Evolutionary conservation across 768 basidiomycete genomes (phyloP).

Genomic region (Lactarius psammicola): DNA sequence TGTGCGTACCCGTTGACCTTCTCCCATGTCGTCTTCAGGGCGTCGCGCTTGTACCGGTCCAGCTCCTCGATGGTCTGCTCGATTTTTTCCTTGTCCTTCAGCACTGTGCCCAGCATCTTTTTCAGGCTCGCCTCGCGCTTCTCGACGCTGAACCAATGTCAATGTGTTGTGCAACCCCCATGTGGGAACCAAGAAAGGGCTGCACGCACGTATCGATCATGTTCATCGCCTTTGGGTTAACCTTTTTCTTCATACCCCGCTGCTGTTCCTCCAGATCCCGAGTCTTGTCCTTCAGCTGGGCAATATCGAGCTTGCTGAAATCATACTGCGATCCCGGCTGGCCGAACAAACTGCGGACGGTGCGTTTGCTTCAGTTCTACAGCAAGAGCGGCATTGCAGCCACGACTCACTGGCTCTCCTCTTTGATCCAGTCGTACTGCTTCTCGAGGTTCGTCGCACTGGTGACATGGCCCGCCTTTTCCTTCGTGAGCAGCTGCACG

Average conservation of each 20-base stretch:
- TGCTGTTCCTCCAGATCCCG: slow-evolving; percentile 74
- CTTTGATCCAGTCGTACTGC: slow-evolving; percentile 81
- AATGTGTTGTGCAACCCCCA: slow-evolving; percentile 15
- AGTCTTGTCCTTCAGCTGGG: slow-evolving; percentile 57
- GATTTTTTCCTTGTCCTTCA: slow-evolving; percentile 93
- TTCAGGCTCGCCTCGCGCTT: slow-evolving; percentile 85
- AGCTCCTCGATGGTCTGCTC: slow-evolving; percentile 91
- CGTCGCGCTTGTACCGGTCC: slow-evolving; percentile 91
- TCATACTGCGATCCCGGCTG: slow-evolving; percentile 79
- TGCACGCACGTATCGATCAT: slow-evolving; percentile 86
- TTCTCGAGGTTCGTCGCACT: slow-evolving; percentile 68
- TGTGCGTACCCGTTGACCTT: slow-evolving; percentile 82
- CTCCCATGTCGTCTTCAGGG: slow-evolving; percentile 92
- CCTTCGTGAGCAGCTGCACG: slow-evolving; percentile 58
- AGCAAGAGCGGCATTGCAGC: background rate
- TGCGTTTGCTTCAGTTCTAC: slow-evolving; percentile 11
- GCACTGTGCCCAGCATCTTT: slow-evolving; percentile 84
- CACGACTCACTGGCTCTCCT: slow-evolving; percentile 76
- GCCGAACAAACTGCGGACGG: slow-evolving; percentile 57
- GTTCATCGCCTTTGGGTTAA: slow-evolving; percentile 92
- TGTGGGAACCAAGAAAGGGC: background rate
- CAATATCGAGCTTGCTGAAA: slow-evolving; percentile 65
- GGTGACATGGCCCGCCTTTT: slow-evolving; percentile 54
- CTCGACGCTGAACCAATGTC: slow-evolving; percentile 63
- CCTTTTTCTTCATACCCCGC: slow-evolving; percentile 89